These are phyloP conservation scores for Glycine latifolia DNA, from an alignment of 306 rosid species.

Conservation along the genomic window DNA sequence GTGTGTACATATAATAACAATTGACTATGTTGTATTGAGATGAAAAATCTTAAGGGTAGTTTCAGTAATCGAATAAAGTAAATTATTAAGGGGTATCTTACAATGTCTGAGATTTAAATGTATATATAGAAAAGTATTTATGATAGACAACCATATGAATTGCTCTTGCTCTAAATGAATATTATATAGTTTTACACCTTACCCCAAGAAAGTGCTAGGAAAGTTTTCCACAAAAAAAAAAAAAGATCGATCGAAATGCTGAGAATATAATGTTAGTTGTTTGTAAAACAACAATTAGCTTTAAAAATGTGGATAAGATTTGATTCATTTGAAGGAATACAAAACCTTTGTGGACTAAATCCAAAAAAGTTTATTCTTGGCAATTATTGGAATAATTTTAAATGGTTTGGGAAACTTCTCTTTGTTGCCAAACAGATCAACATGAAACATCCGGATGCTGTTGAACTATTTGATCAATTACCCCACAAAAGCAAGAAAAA, in stretches of 20 bases:
- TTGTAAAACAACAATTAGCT: constrained; percentile 8
- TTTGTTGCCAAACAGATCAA: constrained; percentile 8
- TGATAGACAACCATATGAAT: background rate
- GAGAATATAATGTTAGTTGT: constrained; percentile 40
- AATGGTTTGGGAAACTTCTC: constrained; percentile 18
- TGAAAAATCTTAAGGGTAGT: background rate
- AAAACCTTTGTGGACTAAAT: background rate
- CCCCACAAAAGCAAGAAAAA: background rate
- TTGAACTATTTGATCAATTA: constrained; percentile 20
- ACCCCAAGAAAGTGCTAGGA: background rate
- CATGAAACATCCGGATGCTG: constrained; percentile 3
- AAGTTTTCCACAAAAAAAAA: background rate
- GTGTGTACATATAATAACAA: too few relatives aligned
- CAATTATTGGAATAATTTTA: constrained; percentile 32
- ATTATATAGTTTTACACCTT: background rate
- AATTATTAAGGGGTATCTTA: background rate
- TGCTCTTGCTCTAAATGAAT: background rate
- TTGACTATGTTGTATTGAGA: too few relatives aligned
- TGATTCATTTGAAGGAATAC: background rate
- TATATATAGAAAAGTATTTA: background rate
- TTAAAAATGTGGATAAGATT: constrained; percentile 37
- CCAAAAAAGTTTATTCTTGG: background rate
- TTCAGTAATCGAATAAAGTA: background rate
- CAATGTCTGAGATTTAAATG: background rate
- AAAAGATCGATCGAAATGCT: background rate